These are phyloP conservation scores for Pachyrhizus erosus DNA, from an alignment of 306 rosid species.

Conservation along the genomic window DNA sequence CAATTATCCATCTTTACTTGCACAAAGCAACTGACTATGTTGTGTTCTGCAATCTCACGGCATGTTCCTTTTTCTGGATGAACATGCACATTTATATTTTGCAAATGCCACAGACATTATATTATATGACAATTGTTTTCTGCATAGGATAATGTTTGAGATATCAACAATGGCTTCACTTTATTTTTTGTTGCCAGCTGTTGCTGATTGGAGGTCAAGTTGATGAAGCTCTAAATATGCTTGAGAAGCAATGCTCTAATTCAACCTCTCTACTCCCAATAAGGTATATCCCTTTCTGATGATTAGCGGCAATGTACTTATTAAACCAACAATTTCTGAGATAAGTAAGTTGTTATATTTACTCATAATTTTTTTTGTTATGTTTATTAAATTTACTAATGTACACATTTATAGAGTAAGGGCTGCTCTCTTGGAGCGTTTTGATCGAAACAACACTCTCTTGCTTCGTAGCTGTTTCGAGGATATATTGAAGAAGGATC, in stretches of 20 bases:
- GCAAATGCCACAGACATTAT: constrained; percentile 10
- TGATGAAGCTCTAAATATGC: constrained; percentile 59
- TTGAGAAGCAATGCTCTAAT: constrained; percentile 58
- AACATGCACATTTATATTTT: neutral
- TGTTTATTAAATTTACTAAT: constrained; percentile 29
- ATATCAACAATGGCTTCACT: constrained; percentile 9
- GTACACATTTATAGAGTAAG: constrained; percentile 60
- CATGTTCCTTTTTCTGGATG: neutral
- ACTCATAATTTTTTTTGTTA: neutral
- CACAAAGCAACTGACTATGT: neutral
- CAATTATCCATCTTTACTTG: constrained; percentile 9
- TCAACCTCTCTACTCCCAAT: constrained; percentile 55
- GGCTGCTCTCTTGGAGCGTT: constrained; percentile 62
- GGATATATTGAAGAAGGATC: constrained; percentile 78
- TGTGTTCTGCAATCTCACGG: constrained; percentile 7
- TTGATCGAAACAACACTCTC: constrained; percentile 55
- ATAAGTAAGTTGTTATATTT: constrained; percentile 1
- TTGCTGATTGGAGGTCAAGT: constrained; percentile 78
- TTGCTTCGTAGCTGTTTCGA: constrained; percentile 57
- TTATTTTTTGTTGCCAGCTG: constrained; percentile 56
- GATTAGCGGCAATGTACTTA: neutral
- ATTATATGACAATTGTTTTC: constrained; percentile 22
- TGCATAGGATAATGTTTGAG: constrained; percentile 2
- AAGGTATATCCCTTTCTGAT: constrained; percentile 54
- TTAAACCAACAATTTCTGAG: neutral